A percentile compares a stretch with the other conserved stretches of the same genome.
Evolutionary conservation across 2,329 filamentous ascomycete species (phyloP).

Genomic region (Coleophoma crateriformis): DNA sequence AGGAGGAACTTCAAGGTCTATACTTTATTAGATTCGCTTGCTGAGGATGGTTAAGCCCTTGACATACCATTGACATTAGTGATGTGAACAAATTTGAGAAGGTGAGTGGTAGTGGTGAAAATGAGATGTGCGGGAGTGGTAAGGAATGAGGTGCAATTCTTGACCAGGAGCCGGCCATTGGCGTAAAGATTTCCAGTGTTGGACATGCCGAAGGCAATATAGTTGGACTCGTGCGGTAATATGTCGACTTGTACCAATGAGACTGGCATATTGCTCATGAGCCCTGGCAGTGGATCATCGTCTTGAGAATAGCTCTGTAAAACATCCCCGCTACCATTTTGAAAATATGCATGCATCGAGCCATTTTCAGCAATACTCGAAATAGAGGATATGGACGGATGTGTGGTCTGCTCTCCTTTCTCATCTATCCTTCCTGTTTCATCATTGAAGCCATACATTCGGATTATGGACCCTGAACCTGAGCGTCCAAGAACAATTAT

Average conservation of each 20-base stretch:
- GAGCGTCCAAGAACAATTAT: slow-evolving; percentile 15
- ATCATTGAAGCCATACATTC: slow-evolving; percentile 18
- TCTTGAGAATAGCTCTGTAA: slow-evolving; percentile 21
- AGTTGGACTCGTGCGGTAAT: slow-evolving; percentile 13
- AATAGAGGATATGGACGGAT: slow-evolving; percentile 15
- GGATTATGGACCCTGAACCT: slow-evolving; percentile 10
- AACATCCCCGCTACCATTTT: slow-evolving; percentile 18
- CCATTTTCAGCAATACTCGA: slow-evolving; percentile 18
- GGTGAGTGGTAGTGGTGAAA: slow-evolving; percentile 86
- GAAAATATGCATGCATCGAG: slow-evolving; percentile 17
- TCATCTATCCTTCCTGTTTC: slow-evolving; percentile 21
- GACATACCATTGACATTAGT: slow-evolving; percentile 54
- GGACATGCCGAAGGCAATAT: slow-evolving; percentile 54
- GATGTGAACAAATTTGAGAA: slow-evolving; percentile 91
- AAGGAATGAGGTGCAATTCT: slow-evolving; percentile 89
- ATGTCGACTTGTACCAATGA: slow-evolving; percentile 28
- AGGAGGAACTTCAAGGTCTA: slow-evolving; percentile 73
- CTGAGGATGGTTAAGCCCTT: not conserved
- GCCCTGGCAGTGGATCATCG: slow-evolving; percentile 16
- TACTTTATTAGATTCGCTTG: slow-evolving; percentile 1
- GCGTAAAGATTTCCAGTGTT: slow-evolving; percentile 74
- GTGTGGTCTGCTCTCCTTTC: slow-evolving; percentile 3
- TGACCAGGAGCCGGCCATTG: slow-evolving; percentile 66
- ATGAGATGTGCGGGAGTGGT: slow-evolving; percentile 78
- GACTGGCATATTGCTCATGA: slow-evolving; percentile 19